Evolutionary conservation across 495 filamentous ascomycete species (phyloP).

Genomic region (Xylaria intraflava): DNA sequence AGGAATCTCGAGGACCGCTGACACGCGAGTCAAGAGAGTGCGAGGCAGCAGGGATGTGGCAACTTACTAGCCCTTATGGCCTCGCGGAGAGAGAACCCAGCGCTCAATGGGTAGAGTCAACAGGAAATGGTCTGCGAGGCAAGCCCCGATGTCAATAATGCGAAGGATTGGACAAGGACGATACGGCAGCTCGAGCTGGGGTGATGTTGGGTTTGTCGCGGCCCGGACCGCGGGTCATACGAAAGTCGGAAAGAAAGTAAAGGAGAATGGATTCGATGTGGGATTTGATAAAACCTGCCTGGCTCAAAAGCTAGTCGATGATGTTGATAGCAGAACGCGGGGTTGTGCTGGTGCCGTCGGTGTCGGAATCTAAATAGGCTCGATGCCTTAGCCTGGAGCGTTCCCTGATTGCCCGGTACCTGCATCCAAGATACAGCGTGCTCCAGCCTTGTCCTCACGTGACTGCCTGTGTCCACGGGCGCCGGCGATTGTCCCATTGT

Average conservation of each 20-base stretch:
- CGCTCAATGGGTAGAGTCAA: neutral
- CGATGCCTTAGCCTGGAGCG: neutral
- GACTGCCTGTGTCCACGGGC: neutral
- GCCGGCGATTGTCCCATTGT: neutral
- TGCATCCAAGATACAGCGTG: neutral
- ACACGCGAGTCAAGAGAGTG: too few species aligned
- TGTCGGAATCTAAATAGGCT: neutral
- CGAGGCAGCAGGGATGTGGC: too few species aligned
- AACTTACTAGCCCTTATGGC: neutral
- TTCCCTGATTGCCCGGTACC: neutral
- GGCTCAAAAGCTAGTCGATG: neutral
- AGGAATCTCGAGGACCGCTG: too few species aligned
- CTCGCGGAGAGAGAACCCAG: neutral
- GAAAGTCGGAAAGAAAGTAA: neutral
- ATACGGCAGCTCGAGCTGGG: neutral
- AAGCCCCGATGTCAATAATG: neutral
- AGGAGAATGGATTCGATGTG: neutral
- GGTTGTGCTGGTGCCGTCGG: neutral
- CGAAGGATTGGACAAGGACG: neutral
- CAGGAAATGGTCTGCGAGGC: neutral
- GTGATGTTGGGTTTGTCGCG: neutral
- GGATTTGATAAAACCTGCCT: neutral
- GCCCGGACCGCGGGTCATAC: neutral
- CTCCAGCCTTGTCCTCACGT: constrained; percentile 6
- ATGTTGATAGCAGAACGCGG: neutral